Evolutionary conservation across 2,329 filamentous ascomycete genomes (phyloP), one percentile per base, ranked within the genome.

Genomic region (Ceratocystis albifundus): DNA sequence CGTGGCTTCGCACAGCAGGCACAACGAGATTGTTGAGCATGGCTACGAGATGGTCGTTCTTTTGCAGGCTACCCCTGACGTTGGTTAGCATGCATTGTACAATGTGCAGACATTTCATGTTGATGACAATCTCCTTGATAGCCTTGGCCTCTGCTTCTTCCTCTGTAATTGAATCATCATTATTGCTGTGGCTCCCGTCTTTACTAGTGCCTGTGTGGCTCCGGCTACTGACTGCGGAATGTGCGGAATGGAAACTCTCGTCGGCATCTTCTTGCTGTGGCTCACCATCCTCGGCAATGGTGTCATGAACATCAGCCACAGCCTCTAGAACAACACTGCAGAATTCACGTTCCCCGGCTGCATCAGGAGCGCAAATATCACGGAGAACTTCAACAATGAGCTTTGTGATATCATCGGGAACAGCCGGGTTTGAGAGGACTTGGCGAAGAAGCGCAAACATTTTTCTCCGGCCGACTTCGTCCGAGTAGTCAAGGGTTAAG

Each of bases 1-100:
- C 92, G 71, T 96, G 90, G 72, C 89, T 94, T 70, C 93, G 87
- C 17, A 99, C 93, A 32, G 94, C 94, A 5, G 94, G 94, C 1
- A 99, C 91, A 55, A 99, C 90, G 7, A 99, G 82, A 70, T 94
- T 97, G 79, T 99, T 97, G 62, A 99, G 81, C 88, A 97, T 96
- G n/a, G 89, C 89, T 3, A 96, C 90, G n/a, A 97, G 78, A 72
- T 96, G 88, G 67, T 88, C 86, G 74, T 96, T 96, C 70, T 92
- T 84, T 75, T 96, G 91, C 46, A 97, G 80, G 72, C 89, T 89
- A 68, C 90, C 90, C 65, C 89, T 83, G 8, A 99, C 90, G 72
- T 97, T 96, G 73, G 95, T 87, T 64, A 99, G 82, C 89, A 97
- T 96, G 79, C 91, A 97, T 75, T 96, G 90, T 30, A 95, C 92